Evolutionary conservation across 192 early-diverging fungal species (phyloP).

Genomic region (Backusella westeae): DNA sequence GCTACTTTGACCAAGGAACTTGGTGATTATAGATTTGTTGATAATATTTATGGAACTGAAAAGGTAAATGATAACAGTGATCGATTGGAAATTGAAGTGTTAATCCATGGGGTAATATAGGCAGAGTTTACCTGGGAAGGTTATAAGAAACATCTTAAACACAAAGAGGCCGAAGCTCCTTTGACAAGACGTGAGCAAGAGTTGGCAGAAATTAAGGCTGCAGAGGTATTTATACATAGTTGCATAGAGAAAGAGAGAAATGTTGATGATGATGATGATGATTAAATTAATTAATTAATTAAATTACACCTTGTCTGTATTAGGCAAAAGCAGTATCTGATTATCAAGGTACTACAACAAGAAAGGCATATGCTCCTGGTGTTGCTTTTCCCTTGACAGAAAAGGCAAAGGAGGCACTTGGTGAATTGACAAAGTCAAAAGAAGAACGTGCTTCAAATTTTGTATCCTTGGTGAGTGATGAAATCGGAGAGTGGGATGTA

Average conservation of each 20-base stretch:
- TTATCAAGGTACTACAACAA: constrained; percentile 53
- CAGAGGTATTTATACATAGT: constrained; percentile 43
- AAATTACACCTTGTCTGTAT: background rate
- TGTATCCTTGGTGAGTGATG: constrained; percentile 49
- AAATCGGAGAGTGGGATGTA: background rate
- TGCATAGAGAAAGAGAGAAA: background rate
- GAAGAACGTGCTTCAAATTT: constrained; percentile 53
- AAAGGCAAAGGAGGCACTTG: constrained; percentile 58
- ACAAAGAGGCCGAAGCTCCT: constrained; percentile 70
- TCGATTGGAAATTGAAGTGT: background rate
- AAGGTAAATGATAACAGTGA: constrained; percentile 37
- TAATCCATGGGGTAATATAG: constrained; percentile 25
- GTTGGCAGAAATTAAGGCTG: constrained; percentile 58
- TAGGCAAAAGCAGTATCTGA: constrained; percentile 45
- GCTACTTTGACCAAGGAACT: constrained; percentile 76
- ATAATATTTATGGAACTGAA: constrained; percentile 79
- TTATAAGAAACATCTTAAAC: constrained; percentile 57
- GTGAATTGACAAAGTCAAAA: constrained; percentile 42
- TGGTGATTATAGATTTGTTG: constrained; percentile 79
- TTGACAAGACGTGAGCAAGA: constrained; percentile 86
- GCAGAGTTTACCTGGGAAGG: constrained; percentile 64
- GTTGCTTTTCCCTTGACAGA: constrained; percentile 63
- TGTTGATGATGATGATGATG: background rate
- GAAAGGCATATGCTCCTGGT: constrained; percentile 65
- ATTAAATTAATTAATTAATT: background rate